These are phyloP conservation scores for Citrus inodora DNA, from an alignment of 345 rosid genomes.

Conservation along the genomic window DNA sequence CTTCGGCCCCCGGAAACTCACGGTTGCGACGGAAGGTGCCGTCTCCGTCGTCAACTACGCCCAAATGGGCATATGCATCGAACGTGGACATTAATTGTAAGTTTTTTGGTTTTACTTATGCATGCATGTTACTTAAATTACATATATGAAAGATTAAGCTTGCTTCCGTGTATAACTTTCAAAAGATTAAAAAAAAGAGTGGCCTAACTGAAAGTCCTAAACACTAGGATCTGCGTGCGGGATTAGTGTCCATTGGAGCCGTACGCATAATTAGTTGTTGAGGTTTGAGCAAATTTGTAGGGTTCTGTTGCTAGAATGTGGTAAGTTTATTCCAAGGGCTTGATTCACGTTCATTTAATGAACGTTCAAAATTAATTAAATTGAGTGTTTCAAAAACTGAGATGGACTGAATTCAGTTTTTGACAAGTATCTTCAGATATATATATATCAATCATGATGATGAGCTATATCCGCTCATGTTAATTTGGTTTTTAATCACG, in stretches of 20 bases:
- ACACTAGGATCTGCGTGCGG: not conserved
- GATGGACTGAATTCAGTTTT: not conserved
- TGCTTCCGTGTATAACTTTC: no score
- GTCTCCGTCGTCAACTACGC: conserved; percentile 10
- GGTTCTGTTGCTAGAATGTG: not conserved
- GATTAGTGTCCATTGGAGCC: not conserved
- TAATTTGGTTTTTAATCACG: no score
- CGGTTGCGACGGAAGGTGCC: conserved; percentile 15
- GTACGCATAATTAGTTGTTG: not conserved
- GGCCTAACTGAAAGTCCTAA: not conserved
- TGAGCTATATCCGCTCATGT: no score
- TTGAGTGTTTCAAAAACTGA: not conserved
- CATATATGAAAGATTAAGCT: no score
- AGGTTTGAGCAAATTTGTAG: conserved; percentile 7
- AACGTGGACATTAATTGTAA: conserved; percentile 9
- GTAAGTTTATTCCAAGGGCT: not conserved
- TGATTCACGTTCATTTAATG: not conserved
- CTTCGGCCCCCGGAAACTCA: not conserved
- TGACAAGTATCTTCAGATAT: no score
- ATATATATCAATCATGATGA: no score
- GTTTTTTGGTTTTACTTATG: no score
- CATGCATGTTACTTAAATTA: no score
- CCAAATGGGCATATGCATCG: conserved; percentile 21
- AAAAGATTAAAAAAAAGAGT: not conserved
- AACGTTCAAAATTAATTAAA: no score